Base-by-base conservation (phyloP, 768 basidiomycete species). In the Mycena alexandri region DNA sequence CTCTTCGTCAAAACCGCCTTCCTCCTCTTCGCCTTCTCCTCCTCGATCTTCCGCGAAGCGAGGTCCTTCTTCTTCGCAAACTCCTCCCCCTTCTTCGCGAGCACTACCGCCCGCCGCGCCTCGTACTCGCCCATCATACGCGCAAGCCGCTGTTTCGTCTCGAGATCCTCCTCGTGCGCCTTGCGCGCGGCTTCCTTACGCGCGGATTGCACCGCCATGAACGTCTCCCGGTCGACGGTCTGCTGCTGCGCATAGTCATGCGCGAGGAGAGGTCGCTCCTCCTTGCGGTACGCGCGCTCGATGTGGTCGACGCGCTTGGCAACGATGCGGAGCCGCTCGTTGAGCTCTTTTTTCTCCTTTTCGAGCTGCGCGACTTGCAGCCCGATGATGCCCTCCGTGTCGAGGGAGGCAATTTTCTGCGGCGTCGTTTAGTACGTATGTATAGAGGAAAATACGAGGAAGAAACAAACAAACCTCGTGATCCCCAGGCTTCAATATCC, bases 341-440 rank as follows among this genome's bases (percentile, higher is more conserved):
- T 86, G 70, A 94, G 83, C 71, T 95, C 93, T 73, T 89, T 91
- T 85, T 96, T 97, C 82, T 99, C 96, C 82, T 97, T 98, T 82
- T 98, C 98, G 50, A 98, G 85, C 75, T 98, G 95, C 71, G 95
- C 91, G 42, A 98, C 95, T 78, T 98, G 96, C 71, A 98, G 88
- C 34, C 86, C 88, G 78, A 98, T 91, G 68, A 99, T 87, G 52
- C 89, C 89, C 73, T 93, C 91, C 11, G 95, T 95, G 77, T 94
- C 94, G 68, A 93, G 84, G 56, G 88, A 89, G 72, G 94, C 93
- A 78, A 96, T 85, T 75, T 93, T 90, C 92, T 95, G 69, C 24
- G 61, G 36, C 34, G 51, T 63, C 22, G 71, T 24, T 29, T 6
- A 29, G 29, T 29, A 29, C 6, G 29, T 29, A 29, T 29, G 6